Evolutionary conservation across 176 grass and related monocot species (phyloP), one percentile per base, ranked within the genome.

Genomic region (Coix lacrymajobi): DNA sequence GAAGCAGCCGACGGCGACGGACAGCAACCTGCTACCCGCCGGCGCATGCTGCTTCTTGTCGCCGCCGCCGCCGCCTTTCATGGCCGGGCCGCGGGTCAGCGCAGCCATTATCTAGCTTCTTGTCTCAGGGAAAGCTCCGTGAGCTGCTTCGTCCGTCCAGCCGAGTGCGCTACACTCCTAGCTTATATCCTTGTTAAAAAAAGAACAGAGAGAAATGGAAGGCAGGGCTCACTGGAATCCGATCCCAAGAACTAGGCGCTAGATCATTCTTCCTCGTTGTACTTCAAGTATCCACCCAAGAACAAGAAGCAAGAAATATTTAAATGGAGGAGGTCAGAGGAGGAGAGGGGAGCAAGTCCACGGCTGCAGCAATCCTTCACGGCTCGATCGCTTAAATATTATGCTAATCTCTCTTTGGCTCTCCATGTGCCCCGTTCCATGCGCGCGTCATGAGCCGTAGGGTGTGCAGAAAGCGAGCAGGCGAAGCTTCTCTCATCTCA

Each of bases 1-100:
- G 83, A 93, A 80, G 82, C 93, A 93, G 48, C 80, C 88, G 61
- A 88, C 76, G n/a, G 85, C 81, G 74, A 95, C 71, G 76, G 62
- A 61, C 19, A 80, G 36, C 28, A 87, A 25, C 72, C 83, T 80
- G 62, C 52, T 77, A 14, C 43, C 5, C 15, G 4, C 4, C n/a
- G 2, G 25, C 16, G 3, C 12, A 11, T 29, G 40, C 6, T 26
- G 54, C 30, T 79, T 88, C 3, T 44, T 20, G n/a, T 8, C 76
- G 70, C 64, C 63, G 52, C 57, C 67, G 75, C 62, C 49, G 48
- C 52, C 68, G 75, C 16, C 81, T 83, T 88, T 89, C 87, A 83
- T 88, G 73, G 69, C 80, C 22, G 11, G 32, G 14, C 7, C 19
- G 46, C 48, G 19, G 61, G 26, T 13, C 61, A 32, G 15, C 29